Evolutionary conservation across 2,329 filamentous ascomycete species (phyloP).

Genomic region (Pestalotiopsis sp.): DNA sequence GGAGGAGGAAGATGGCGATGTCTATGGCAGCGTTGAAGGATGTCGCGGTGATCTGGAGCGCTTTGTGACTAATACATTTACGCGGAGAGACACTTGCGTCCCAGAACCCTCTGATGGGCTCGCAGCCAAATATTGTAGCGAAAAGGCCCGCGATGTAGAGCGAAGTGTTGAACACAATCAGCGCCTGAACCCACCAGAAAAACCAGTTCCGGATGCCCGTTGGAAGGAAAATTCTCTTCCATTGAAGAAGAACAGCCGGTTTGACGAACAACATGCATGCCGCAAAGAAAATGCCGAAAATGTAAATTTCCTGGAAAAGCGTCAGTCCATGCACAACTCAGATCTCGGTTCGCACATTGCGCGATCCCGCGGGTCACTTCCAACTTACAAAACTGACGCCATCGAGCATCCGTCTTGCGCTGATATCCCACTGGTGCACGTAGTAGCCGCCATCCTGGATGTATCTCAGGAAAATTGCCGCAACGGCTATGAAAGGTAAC

Average conservation of each 20-base stretch:
- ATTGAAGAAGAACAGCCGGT: not conserved
- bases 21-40: not conserved
- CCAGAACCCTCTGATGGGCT: not conserved
- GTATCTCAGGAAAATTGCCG: not conserved
- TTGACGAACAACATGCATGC: not conserved
- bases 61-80: not conserved
- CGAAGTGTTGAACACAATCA: not conserved
- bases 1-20: not conserved
- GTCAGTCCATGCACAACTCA: not conserved
- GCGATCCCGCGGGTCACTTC: not conserved
- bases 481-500: not conserved
- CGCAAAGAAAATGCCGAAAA: not conserved
- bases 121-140: not conserved
- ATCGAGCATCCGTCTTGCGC: not conserved
- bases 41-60: not conserved
- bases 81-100: not conserved
- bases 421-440: constrained; percentile 2
- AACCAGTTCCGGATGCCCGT: not conserved
- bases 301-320: not conserved
- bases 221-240: not conserved
- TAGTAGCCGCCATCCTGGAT: not conserved
- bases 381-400: not conserved
- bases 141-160: not conserved
- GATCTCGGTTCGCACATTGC: not conserved
- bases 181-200: not conserved